Evolutionary conservation across 2,329 filamentous ascomycete species (phyloP).

Genomic region (Metarhizium brunneum): DNA sequence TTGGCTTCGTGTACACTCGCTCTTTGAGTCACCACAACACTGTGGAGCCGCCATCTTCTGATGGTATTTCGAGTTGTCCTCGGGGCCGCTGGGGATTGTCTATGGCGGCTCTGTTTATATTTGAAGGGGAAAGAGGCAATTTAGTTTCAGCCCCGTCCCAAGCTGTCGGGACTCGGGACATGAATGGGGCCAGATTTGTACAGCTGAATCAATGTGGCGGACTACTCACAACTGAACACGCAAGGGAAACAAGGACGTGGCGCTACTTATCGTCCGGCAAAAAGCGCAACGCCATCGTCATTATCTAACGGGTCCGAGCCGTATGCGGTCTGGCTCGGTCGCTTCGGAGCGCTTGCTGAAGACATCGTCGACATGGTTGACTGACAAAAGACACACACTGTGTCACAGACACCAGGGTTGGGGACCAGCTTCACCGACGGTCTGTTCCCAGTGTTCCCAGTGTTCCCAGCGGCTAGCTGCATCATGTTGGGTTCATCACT

Average conservation of each 20-base stretch:
- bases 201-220: not conserved
- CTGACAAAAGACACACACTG: not conserved
- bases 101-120: not conserved
- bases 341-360: slow-evolving; percentile 1
- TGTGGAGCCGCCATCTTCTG: slow-evolving; percentile 2
- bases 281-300: slow-evolving; percentile 4
- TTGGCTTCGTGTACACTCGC: not conserved
- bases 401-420: slow-evolving; percentile 4
- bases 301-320: not conserved
- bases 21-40: not conserved
- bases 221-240: not conserved
- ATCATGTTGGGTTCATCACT: slow-evolving; percentile 10
- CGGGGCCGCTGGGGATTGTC: not conserved
- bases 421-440: slow-evolving; percentile 12
- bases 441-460: slow-evolving; percentile 7
- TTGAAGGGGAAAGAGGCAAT: not conserved
- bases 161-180: slow-evolving; percentile 1
- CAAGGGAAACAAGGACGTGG: slow-evolving; percentile 3
- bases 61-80: slow-evolving; percentile 1
- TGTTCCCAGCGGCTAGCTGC: slow-evolving; percentile 11
- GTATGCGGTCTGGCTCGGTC: not conserved
- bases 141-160: slow-evolving; percentile 1
- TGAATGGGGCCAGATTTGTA: not conserved
- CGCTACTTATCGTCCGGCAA: slow-evolving; percentile 2
- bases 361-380: slow-evolving; percentile 2